Percentiles rank a stretch among this genome's conserved stretches.
Conservation (phyloP, 2,329 filamentous ascomycete genomes). For the Verticillium nubilum region DNA sequence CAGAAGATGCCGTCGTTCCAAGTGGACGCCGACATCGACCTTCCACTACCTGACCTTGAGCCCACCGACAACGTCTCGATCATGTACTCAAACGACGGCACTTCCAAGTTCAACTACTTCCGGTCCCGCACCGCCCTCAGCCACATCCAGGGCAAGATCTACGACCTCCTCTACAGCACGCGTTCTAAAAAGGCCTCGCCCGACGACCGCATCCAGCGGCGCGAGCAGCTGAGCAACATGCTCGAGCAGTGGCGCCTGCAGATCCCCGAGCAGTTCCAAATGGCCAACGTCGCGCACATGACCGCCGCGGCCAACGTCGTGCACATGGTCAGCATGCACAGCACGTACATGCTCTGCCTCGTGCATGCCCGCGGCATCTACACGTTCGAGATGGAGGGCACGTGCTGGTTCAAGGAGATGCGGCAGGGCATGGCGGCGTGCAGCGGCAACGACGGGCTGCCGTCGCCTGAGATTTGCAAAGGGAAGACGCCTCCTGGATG, state of each 20-base stretch:
- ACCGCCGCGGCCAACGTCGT: constrained; percentile 22
- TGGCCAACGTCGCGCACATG: constrained; percentile 23
- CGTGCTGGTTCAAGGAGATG: constrained; percentile 29
- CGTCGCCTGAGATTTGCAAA: neutral
- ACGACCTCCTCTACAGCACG: constrained; percentile 27
- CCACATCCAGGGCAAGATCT: constrained; percentile 33
- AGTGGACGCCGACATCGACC: constrained; percentile 32
- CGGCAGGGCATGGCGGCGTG: constrained; percentile 20
- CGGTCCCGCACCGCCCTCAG: constrained; percentile 32
- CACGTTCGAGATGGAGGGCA: constrained; percentile 14
- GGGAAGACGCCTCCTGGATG: constrained; percentile 20
- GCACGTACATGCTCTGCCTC: constrained; percentile 28
- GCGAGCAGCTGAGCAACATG: constrained; percentile 21
- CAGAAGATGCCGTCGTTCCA: constrained; percentile 31
- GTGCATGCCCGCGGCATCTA: constrained; percentile 32
- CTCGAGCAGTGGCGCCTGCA: constrained; percentile 29
- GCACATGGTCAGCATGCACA: constrained; percentile 30
- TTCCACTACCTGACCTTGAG: constrained; percentile 25
- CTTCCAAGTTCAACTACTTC: constrained; percentile 29
- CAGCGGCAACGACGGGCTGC: constrained; percentile 10
- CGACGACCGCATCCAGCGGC: constrained; percentile 21
- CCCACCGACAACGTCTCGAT: constrained; percentile 20
- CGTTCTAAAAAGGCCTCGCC: constrained; percentile 16
- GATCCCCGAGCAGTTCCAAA: constrained; percentile 25
- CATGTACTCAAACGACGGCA: constrained; percentile 27